A percentile compares a stretch with the other conserved stretches of the same genome.
These are phyloP conservation scores for Phytophthora colocasiae DNA, from an alignment of 352 stramenopile genomes.

Conservation along the genomic window DNA sequence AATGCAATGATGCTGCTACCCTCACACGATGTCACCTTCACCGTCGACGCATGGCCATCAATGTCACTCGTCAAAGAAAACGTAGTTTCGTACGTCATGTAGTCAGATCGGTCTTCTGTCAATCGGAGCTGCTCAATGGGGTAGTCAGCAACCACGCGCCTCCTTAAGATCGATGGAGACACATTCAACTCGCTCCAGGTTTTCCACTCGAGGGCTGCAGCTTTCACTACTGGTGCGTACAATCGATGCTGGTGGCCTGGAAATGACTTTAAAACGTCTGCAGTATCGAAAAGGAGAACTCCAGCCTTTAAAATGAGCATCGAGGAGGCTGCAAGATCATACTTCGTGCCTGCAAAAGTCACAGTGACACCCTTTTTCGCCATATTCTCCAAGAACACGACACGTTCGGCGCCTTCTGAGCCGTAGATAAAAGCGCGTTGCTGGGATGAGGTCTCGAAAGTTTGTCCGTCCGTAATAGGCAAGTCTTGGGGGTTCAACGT, in stretches of 20 bases:
- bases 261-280: conserved; percentile 57
- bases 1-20: conserved; percentile 63
- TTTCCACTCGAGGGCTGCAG: conserved; percentile 47
- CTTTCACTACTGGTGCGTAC: conserved; percentile 50
- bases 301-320: conserved; percentile 59
- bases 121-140: conserved; percentile 65
- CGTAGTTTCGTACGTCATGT: conserved; percentile 69
- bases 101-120: conserved; percentile 65
- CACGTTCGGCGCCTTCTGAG: conserved; percentile 25
- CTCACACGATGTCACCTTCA: conserved; percentile 67
- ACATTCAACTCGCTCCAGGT: conserved; percentile 61
- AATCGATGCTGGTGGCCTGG: conserved; percentile 42
- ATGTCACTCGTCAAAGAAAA: conserved; percentile 30
- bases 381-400: conserved; percentile 69
- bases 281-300: conserved; percentile 61
- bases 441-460: conserved; percentile 12
- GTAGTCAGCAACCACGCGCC: conserved; percentile 40
- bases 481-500: conserved; percentile 48
- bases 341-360: conserved; percentile 41
- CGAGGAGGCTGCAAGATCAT: conserved; percentile 47
- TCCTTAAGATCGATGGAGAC: conserved; percentile 35
- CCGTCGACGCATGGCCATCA: conserved; percentile 4
- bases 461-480: conserved; percentile 4
- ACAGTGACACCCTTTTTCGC: conserved; percentile 38
- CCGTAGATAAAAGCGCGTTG: conserved; percentile 67